Percentiles rank a stretch among this genome's conserved stretches.
Evolutionary conservation across 257 asterid genomes (phyloP).

Genomic region (Penstemon davidsonii): DNA sequence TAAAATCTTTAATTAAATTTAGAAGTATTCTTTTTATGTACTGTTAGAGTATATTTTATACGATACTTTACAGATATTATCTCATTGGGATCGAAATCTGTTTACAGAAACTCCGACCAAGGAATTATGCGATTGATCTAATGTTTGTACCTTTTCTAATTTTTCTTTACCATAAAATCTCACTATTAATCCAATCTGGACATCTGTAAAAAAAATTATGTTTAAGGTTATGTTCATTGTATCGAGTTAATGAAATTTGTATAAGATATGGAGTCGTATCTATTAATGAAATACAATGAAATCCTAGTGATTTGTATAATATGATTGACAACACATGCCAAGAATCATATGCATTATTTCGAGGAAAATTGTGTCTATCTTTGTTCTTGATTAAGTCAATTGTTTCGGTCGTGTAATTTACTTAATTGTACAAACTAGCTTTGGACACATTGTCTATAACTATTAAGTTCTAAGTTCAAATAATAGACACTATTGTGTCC

Average conservation of each 20-base stretch:
- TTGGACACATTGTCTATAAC: too few relatives aligned
- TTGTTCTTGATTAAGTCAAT: not conserved
- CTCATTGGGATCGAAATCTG: constrained; percentile 36
- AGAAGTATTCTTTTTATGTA: not conserved
- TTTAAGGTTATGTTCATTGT: constrained; percentile 30
- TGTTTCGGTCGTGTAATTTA: not conserved
- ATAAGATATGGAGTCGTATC: constrained; percentile 20
- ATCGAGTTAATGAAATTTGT: constrained; percentile 1
- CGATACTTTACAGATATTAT: constrained; percentile 11
- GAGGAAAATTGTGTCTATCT: not conserved
- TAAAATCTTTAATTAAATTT: constrained; percentile 9
- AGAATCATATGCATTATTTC: constrained; percentile 7
- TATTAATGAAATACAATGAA: not conserved
- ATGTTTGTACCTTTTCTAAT: constrained; percentile 26
- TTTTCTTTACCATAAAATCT: constrained; percentile 15
- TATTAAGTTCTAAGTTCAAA: too few relatives aligned
- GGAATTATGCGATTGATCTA: constrained; percentile 31
- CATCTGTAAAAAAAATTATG: constrained; percentile 12
- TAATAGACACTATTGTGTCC: too few relatives aligned
- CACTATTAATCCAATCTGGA: constrained; percentile 26
- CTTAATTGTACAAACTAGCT: not conserved
- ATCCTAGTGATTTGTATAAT: not conserved
- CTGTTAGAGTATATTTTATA: not conserved
- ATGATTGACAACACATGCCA: not conserved
- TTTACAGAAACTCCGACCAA: constrained; percentile 38